These are phyloP conservation scores for Solanum piurae DNA, from an alignment of 257 asterid genomes.

Conservation along the genomic window DNA sequence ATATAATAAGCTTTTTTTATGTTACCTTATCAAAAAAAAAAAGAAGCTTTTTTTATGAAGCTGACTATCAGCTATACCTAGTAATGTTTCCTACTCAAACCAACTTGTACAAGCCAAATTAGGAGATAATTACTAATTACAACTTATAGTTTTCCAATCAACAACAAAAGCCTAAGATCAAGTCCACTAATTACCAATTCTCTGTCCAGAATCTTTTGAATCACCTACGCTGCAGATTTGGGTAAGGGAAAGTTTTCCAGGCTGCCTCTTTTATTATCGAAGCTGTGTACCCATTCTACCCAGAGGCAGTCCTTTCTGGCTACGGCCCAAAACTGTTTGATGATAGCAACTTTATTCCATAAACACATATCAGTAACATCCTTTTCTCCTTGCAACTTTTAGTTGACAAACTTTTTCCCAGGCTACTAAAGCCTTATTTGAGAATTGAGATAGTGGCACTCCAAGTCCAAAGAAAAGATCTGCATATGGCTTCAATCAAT, in stretches of 20 bases:
- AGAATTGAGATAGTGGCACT: background rate
- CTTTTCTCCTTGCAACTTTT: background rate
- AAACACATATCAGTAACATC: background rate
- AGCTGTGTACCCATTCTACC: background rate
- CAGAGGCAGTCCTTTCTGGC: background rate
- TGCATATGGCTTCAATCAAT: background rate
- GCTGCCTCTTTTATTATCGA: background rate
- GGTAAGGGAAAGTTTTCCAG: background rate
- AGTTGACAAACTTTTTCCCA: background rate
- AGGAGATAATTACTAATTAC: background rate
- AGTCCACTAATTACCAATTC: background rate
- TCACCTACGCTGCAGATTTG: background rate
- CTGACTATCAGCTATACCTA: background rate
- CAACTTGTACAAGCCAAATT: background rate
- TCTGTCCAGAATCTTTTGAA: background rate
- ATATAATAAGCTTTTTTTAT: background rate
- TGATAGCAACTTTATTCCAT: background rate
- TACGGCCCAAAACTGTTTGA: background rate
- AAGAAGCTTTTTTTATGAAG: background rate
- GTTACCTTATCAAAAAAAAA: background rate
- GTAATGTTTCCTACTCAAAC: background rate
- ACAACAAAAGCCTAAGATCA: background rate
- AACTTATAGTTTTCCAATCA: background rate
- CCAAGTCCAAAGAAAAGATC: background rate
- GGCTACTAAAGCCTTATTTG: background rate